Percentiles rank a stretch among this genome's conserved stretches.
Conservation (phyloP, 495 filamentous ascomycete genomes). For the Paragyromitra xinjiangensis region DNA sequence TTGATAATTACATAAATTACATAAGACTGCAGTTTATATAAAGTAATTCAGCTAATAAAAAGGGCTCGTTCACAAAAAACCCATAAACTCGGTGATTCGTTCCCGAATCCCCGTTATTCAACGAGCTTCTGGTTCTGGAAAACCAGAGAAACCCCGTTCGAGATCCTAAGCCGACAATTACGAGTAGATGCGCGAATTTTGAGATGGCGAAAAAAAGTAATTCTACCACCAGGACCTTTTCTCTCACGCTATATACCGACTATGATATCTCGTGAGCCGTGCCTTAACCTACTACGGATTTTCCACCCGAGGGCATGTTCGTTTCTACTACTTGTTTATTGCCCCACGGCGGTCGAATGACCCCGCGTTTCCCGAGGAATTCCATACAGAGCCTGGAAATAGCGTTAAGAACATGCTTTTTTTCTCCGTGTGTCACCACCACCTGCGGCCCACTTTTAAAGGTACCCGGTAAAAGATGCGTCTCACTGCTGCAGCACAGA, state of each 20-base stretch:
- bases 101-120: conserved; percentile 22
- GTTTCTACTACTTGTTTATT: conserved; percentile 30
- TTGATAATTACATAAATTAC: not conserved
- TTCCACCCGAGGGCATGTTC: not conserved
- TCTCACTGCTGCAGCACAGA: conserved; percentile 30
- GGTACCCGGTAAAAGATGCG: conserved; percentile 43
- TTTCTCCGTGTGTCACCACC: conserved; percentile 32
- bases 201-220: conserved; percentile 37
- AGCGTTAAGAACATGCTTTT: conserved; percentile 35
- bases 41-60: not conserved
- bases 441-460: conserved; percentile 49
- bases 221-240: not conserved
- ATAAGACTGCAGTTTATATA: not conserved
- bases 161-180: conserved; percentile 1
- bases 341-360: not conserved
- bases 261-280: conserved; percentile 7
- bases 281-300: not conserved
- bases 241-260: not conserved
- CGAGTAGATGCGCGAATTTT: conserved; percentile 45
- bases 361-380: conserved; percentile 28
- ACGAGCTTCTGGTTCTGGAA: conserved; percentile 1
- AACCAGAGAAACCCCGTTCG: not conserved
- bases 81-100: not conserved
- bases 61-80: not conserved
- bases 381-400: not conserved